Base-by-base conservation (phyloP, 441 rosid genomes). In the Sinapis alba region DNA sequence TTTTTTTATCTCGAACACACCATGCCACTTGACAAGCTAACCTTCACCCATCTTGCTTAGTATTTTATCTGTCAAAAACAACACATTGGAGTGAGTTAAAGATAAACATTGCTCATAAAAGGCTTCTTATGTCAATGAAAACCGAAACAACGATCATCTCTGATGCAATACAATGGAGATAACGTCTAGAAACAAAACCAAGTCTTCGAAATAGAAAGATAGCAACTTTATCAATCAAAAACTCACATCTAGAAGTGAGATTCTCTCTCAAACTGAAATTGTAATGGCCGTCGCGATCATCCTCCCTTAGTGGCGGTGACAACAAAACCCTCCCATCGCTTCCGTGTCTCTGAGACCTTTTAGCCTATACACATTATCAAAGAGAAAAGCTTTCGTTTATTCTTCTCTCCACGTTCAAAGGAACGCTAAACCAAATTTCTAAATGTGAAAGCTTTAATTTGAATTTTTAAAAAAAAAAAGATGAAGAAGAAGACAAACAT, bases 41-140 rank as follows among this genome's bases (percentile, higher is more conserved):
- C 97, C 97, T 92, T 92, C 97, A 83, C 97, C 94, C 92, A 90
- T 90, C 84, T 90, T 87, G 88, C 94, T 74, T 62, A 88, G 86
- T 72, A 92, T 92, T 74, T 90, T 92, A 87, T 90, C 96, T 92
- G 86, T 60, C 62, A 78, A 20, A 73, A 11, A 11, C 3, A 8
- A 50, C 23, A 50, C 60, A 56, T 7, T 21, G 23, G 18, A 28
- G 6, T 1, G 20, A 45, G 24, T 54, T 3, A 38, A 38, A 53
- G n/a, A 43, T 9, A 5, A 1, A 27, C 19, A 26, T 13, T 24
- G 26, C 34, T 24, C 16, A n/a, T 15, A 34, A 2, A 5, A 36
- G 2, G 12, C 30, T 20, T 63, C 18, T 27, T 21, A 30, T 62
- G 51, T 47, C 38, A 50, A 32, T 21, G 62, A 24, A 15, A 36